Base-by-base conservation (phyloP, 225 moss, liverwort and hornwort species). In the Polytrichum formosum region DNA sequence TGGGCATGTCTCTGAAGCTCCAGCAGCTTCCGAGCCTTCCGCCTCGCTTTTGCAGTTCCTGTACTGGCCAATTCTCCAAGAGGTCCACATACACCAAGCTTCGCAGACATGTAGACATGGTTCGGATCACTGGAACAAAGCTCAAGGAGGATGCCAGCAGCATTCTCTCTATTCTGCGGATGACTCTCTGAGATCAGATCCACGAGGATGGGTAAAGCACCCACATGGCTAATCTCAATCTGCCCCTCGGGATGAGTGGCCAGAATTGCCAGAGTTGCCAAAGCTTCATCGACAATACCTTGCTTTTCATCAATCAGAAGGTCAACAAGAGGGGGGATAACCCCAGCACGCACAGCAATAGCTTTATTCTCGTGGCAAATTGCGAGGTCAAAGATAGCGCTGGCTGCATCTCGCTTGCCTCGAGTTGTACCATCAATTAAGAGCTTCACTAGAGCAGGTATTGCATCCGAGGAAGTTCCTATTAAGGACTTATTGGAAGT, bases 101-200 rank as follows among this genome's bases (percentile, higher is more conserved):
- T 91, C n/a, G 86, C 88, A 33, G 93, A 90, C 75, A 82, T 82
- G 67, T 84, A 84, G 20, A 88, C 72, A 65, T 91, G 90, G 74
- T 80, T 86, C 18, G 85, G 78, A 37, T 91, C 91, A 20, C 71
- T 84, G 22, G 68, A 79, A 67, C 95, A 90, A 16, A 96, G 76
- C 79, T 96, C 90, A 26, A 93, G 74, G 17, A 96, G 67, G 21
- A 96, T 96, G 6, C 85, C 90, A 1, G 89, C 85, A 2, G 95
- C 95, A 61, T 96, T 96, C 67, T 96, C 95, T 77, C 87, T 91
- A 70, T 93, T 93, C 79, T 93, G 83, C 4, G 95, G 79, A 62
- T 69, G 67, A 26, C 90, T 85, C 9, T 86, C 83, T 4, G 87
- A 81, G 59, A 96, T 78, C 66, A 96, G 64, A 54, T 88, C 88